These are phyloP conservation scores for Russula virescens DNA, from an alignment of 768 basidiomycete species.

Conservation along the genomic window DNA sequence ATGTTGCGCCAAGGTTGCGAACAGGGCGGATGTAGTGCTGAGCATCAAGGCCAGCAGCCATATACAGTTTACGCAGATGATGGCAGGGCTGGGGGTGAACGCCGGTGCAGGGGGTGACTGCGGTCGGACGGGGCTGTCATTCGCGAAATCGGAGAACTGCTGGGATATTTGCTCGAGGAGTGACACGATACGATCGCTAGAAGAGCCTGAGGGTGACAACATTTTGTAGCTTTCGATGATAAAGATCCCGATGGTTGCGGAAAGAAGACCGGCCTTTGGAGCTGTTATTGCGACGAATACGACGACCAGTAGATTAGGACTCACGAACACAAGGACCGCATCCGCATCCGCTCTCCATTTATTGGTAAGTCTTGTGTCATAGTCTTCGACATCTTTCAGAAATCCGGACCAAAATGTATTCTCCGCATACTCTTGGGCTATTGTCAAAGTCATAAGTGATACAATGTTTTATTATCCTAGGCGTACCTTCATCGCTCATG, in stretches of 20 bases:
- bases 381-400: conserved; percentile 6
- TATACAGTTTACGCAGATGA: background rate
- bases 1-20: conserved; percentile 12
- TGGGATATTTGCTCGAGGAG: conserved; percentile 13
- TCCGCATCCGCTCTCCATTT: conserved; percentile 17
- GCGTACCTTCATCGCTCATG: background rate
- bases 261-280: conserved; percentile 25
- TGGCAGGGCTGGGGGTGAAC: background rate
- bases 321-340: conserved; percentile 21
- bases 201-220: conserved; percentile 14
- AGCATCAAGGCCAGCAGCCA: conserved; percentile 18
- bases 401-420: conserved; percentile 19
- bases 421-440: background rate
- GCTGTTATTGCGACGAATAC: background rate
- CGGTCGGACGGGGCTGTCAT: background rate
- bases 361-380: conserved; percentile 8
- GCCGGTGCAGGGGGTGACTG: background rate
- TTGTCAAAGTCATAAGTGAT: background rate
- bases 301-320: background rate
- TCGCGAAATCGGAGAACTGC: conserved; percentile 4
- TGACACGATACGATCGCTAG: too few relatives aligned
- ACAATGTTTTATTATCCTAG: background rate
- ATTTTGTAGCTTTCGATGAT: conserved; percentile 23
- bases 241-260: conserved; percentile 26
- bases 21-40: conserved; percentile 13